These are phyloP conservation scores for Triticum timopheevii DNA, from an alignment of 176 grass and related monocot genomes.

Conservation along the genomic window DNA sequence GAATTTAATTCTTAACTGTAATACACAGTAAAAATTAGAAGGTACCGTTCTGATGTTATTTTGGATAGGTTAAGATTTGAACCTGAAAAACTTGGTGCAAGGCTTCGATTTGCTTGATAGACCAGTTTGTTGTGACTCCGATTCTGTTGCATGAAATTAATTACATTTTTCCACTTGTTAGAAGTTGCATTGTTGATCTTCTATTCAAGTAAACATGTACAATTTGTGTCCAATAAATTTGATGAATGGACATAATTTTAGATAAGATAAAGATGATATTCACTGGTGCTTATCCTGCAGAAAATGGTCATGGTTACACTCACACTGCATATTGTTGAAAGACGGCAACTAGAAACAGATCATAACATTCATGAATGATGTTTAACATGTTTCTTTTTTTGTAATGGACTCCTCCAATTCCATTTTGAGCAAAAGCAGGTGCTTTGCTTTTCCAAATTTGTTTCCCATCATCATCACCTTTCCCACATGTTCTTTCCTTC, in stretches of 20 bases:
- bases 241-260: conserved; percentile 28
- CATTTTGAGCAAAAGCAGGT: conserved; percentile 14
- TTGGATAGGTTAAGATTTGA: conserved; percentile 77
- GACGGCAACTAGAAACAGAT: not conserved
- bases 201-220: conserved; percentile 42
- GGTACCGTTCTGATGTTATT: conserved; percentile 61
- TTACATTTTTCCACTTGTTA: conserved; percentile 67
- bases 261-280: conserved; percentile 25
- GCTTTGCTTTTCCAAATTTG: not conserved
- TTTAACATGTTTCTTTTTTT: conserved; percentile 15
- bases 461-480: not conserved
- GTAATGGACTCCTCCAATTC: not conserved
- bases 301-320: not conserved
- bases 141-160: conserved; percentile 99
- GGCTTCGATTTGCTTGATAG: conserved; percentile 99
- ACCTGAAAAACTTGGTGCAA: conserved; percentile 99
- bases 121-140: conserved; percentile 92
- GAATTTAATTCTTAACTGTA: conserved; percentile 25
- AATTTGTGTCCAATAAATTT: conserved; percentile 39
- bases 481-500: not conserved
- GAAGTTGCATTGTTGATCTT: conserved; percentile 53
- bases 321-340: conserved; percentile 7
- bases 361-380: not conserved
- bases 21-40: conserved; percentile 48
- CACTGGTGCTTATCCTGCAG: conserved; percentile 31